Conservation (phyloP, 2,329 filamentous ascomycete species). For the Xylariaceae sp. region DNA sequence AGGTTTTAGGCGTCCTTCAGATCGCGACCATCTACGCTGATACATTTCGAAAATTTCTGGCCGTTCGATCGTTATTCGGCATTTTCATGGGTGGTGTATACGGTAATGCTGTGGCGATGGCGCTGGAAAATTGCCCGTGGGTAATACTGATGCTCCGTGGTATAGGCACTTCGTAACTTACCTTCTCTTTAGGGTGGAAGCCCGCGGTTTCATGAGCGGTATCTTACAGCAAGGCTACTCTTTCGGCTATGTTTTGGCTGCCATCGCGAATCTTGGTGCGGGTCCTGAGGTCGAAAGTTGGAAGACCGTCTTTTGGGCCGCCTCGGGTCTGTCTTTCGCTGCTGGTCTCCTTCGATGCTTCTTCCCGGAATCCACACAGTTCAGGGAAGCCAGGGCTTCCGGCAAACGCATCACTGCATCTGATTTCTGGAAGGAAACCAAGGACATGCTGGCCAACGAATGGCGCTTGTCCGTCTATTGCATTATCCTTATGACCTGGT, state of each 20-base stretch:
- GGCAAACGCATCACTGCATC: conserved; percentile 48
- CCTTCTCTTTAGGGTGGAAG: conserved; percentile 45
- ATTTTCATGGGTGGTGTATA: conserved; percentile 80
- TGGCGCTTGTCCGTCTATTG: conserved; percentile 78
- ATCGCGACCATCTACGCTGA: conserved; percentile 72
- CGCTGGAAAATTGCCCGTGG: conserved; percentile 67
- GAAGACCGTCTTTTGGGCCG: conserved; percentile 75
- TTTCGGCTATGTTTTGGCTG: conserved; percentile 74
- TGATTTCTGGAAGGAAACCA: conserved; percentile 66
- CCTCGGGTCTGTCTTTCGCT: conserved; percentile 60
- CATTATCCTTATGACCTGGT: conserved; percentile 73
- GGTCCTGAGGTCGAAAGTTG: conserved; percentile 60
- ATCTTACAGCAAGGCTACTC: conserved; percentile 80
- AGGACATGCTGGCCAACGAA: conserved; percentile 62
- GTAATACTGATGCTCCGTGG: conserved; percentile 26
- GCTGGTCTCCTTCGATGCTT: conserved; percentile 63
- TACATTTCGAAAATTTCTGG: conserved; percentile 72
- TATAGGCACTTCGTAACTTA: too few relatives aligned
- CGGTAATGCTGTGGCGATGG: conserved; percentile 74
- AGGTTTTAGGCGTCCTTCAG: conserved; percentile 48
- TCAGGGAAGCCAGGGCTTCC: conserved; percentile 62
- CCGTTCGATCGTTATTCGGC: conserved; percentile 67
- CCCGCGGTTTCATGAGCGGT: conserved; percentile 75
- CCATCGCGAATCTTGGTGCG: conserved; percentile 69
- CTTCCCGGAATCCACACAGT: conserved; percentile 73